Evolutionary conservation across 2,329 filamentous ascomycete genomes (phyloP).

Genomic region (Trichoderma atrobrunneum): DNA sequence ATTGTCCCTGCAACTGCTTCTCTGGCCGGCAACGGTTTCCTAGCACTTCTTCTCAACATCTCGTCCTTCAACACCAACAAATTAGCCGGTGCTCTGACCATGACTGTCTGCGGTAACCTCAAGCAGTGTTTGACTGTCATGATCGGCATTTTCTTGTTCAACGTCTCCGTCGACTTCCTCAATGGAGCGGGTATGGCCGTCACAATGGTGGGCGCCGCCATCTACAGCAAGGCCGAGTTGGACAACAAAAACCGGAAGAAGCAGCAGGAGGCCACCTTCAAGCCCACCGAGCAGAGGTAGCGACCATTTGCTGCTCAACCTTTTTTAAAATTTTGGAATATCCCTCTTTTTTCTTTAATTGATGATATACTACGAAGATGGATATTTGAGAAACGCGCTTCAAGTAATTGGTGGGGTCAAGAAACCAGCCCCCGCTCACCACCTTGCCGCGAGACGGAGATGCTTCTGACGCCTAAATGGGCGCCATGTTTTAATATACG

Average conservation of each 20-base stretch:
- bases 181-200: slow-evolving; percentile 57
- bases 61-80: slow-evolving; percentile 59
- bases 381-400: slow-evolving; percentile 1
- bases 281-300: slow-evolving; percentile 36
- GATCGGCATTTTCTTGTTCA: slow-evolving; percentile 52
- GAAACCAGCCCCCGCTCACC: not conserved
- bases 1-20: slow-evolving; percentile 39
- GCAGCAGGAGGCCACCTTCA: slow-evolving; percentile 33
- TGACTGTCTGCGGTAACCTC: slow-evolving; percentile 58
- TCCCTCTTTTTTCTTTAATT: slow-evolving; percentile 4
- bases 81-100: slow-evolving; percentile 55
- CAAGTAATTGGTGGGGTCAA: not conserved
- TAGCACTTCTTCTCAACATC: slow-evolving; percentile 56
- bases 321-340: slow-evolving; percentile 19
- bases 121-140: slow-evolving; percentile 57
- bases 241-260: slow-evolving; percentile 47
- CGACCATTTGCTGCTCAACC: not conserved
- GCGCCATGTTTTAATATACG: slow-evolving; percentile 10
- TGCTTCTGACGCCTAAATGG: not conserved
- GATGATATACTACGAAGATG: slow-evolving; percentile 15
- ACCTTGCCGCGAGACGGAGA: not conserved
- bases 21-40: slow-evolving; percentile 50
- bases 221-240: slow-evolving; percentile 58
- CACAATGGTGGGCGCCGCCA: slow-evolving; percentile 53
- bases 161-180: slow-evolving; percentile 47